These are phyloP conservation scores for Ampelomyces quisqualis DNA, from an alignment of 2,329 filamentous ascomycete species.

Conservation along the genomic window DNA sequence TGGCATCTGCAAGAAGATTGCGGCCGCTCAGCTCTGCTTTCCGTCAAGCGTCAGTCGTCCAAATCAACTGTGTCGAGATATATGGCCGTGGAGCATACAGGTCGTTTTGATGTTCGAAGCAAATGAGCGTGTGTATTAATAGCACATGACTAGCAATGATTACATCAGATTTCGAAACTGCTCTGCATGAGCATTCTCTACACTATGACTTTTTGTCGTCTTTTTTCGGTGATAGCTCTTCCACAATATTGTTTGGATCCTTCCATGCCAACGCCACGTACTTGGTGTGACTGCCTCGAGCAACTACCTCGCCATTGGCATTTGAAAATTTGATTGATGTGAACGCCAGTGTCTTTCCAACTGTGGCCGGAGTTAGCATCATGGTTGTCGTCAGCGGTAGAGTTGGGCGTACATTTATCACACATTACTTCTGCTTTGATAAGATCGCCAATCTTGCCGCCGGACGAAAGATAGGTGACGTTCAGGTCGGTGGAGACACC, in stretches of 20 bases:
- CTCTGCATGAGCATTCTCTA: background rate
- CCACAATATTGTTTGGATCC: conserved; percentile 62
- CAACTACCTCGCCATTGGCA: conserved; percentile 59
- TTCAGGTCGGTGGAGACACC: conserved; percentile 68
- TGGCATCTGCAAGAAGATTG: too few relatives aligned
- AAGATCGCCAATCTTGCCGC: conserved; percentile 63
- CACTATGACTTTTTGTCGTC: conserved; percentile 12
- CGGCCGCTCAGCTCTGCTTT: too few relatives aligned
- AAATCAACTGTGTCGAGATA: too few relatives aligned
- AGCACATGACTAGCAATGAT: conserved; percentile 6
- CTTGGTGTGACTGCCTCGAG: conserved; percentile 68
- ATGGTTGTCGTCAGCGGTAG: too few relatives aligned
- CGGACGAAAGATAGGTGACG: conserved; percentile 65
- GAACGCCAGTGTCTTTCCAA: conserved; percentile 66
- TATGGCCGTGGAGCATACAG: background rate
- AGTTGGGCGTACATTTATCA: conserved; percentile 64
- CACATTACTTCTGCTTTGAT: conserved; percentile 62
- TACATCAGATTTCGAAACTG: background rate
- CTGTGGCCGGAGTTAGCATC: conserved; percentile 34
- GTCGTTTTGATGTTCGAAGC: background rate
- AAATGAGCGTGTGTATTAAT: conserved; percentile 7
- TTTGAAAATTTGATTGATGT: conserved; percentile 64
- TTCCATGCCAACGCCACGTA: conserved; percentile 63
- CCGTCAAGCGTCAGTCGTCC: too few relatives aligned
- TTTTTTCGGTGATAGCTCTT: conserved; percentile 53